These are phyloP conservation scores for Guillardia theta DNA, from an alignment of 78 protist species.

Conservation along the genomic window DNA sequence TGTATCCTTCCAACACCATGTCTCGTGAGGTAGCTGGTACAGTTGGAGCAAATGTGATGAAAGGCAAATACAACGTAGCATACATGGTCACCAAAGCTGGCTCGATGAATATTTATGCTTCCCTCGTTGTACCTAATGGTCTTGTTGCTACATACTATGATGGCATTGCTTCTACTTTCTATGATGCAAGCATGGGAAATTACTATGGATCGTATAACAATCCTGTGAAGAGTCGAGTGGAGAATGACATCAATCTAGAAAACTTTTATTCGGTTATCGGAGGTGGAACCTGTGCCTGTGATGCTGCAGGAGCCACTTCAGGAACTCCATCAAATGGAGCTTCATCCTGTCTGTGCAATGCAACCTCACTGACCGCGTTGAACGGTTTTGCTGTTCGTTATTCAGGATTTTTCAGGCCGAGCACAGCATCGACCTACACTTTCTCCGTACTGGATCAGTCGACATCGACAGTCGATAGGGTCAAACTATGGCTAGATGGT, in stretches of 20 bases:
- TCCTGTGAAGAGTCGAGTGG: not conserved
- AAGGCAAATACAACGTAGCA: slow-evolving; percentile 32
- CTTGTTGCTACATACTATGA: not conserved
- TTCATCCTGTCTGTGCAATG: not conserved
- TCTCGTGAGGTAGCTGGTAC: not conserved
- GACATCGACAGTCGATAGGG: no score
- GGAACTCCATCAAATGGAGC: not conserved
- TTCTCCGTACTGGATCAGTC: not conserved
- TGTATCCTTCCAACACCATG: not conserved
- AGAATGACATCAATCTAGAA: not conserved
- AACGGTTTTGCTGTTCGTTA: not conserved
- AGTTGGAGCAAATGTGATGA: not conserved
- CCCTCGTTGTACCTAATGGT: slow-evolving; percentile 15
- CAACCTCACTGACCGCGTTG: not conserved
- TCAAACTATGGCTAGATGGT: slow-evolving; percentile 15
- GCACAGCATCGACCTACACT: not conserved
- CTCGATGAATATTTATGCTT: not conserved
- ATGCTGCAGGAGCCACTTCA: not conserved
- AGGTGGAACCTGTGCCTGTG: not conserved
- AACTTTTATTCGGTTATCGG: not conserved
- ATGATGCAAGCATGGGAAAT: not conserved
- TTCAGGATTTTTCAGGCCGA: not conserved
- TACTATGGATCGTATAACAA: not conserved
- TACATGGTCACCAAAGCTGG: not conserved
- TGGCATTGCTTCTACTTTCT: not conserved